Percentiles rank a stretch among this genome's conserved stretches.
Evolutionary conservation across 208 protist genomes (phyloP).

Genomic region (Wallacemonas sp.): DNA sequence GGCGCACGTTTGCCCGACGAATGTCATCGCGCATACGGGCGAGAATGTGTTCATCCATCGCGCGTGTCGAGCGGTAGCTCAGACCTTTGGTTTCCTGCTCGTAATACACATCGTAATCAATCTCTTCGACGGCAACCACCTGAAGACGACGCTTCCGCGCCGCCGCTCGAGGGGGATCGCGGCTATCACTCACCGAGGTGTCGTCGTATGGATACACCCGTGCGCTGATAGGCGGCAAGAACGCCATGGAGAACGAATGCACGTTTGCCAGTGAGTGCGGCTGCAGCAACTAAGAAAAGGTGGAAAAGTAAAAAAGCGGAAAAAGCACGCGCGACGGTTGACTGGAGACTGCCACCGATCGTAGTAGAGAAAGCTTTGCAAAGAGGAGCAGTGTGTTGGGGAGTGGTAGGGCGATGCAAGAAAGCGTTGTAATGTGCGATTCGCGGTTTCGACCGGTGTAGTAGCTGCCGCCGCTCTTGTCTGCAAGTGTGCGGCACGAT

Average conservation of each 20-base stretch:
- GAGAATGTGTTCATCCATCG: conserved; percentile 55
- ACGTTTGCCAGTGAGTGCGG: too few species aligned
- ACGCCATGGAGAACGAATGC: background rate
- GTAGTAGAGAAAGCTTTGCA: too few species aligned
- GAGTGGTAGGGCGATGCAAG: too few species aligned
- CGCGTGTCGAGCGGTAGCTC: conserved; percentile 26
- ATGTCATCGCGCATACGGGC: conserved; percentile 43
- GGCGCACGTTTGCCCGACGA: conserved; percentile 22
- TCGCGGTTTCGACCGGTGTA: too few species aligned
- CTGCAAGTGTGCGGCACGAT: too few species aligned
- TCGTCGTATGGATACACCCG: background rate
- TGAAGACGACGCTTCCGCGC: background rate
- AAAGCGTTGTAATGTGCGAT: too few species aligned
- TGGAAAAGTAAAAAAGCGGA: background rate
- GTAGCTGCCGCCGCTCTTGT: too few species aligned
- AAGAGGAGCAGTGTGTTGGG: too few species aligned
- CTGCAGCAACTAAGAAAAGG: too few species aligned
- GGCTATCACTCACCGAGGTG: background rate
- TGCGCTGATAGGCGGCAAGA: background rate
- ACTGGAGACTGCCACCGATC: too few species aligned
- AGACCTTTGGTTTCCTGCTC: background rate
- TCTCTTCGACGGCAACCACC: background rate
- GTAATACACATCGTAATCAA: conserved; percentile 8
- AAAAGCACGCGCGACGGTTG: too few species aligned
- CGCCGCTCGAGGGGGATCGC: background rate